These are phyloP conservation scores for Anaeramoeba flamelloides DNA, from an alignment of 78 protist genomes.

Conservation along the genomic window DNA sequence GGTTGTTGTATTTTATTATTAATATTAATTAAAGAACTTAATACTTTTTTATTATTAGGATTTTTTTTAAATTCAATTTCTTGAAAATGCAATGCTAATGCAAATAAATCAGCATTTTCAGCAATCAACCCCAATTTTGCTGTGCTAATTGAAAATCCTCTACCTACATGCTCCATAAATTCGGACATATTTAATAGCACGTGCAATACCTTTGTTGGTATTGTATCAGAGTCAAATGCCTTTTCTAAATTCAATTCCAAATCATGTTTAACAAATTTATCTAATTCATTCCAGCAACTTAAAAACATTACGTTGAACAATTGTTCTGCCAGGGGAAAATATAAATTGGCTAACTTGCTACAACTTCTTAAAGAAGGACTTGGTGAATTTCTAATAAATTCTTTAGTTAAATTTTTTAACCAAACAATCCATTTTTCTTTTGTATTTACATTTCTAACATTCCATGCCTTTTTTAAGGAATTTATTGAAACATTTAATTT, in stretches of 20 bases:
- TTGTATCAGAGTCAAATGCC: constrained; percentile 11
- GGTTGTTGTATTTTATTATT: constrained; percentile 75
- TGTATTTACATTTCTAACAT: too few relatives aligned
- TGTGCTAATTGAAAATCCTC: constrained; percentile 54
- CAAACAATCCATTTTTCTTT: too few relatives aligned
- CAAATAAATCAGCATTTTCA: constrained; percentile 74
- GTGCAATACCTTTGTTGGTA: constrained; percentile 66
- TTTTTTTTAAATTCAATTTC: too few relatives aligned
- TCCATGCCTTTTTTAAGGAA: too few relatives aligned
- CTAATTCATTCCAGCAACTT: constrained; percentile 75
- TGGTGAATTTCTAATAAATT: constrained; percentile 75
- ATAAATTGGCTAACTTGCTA: constrained; percentile 16
- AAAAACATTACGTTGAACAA: constrained; percentile 89
- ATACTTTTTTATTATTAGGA: background rate
- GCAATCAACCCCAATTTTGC: constrained; percentile 62
- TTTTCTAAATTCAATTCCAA: constrained; percentile 20
- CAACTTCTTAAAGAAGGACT: constrained; percentile 80
- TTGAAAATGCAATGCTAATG: constrained; percentile 84
- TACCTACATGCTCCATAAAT: constrained; percentile 75
- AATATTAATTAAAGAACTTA: constrained; percentile 75
- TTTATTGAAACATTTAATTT: too few relatives aligned
- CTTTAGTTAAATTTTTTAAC: too few relatives aligned
- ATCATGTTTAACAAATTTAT: constrained; percentile 21
- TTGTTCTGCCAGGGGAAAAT: constrained; percentile 63
- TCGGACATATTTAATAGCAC: constrained; percentile 80